Percentiles rank a stretch among this genome's conserved stretches.
Evolutionary conservation across 306 rosid species (phyloP).

Genomic region (Cicer cuneatum): DNA sequence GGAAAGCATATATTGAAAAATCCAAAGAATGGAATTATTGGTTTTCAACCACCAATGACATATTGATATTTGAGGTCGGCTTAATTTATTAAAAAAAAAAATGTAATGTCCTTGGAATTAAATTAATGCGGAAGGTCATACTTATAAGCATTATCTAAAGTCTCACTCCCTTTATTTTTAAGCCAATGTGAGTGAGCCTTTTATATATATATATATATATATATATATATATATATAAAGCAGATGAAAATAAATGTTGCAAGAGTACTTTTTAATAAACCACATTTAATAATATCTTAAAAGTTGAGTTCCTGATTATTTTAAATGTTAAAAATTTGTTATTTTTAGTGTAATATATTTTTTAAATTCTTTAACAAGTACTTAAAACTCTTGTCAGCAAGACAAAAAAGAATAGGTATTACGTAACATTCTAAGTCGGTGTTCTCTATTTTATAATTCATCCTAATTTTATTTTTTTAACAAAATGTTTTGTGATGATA

Average conservation of each 20-base stretch:
- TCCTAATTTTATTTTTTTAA: background rate
- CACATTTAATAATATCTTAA: too few species aligned
- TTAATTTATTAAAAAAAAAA: conserved; percentile 40
- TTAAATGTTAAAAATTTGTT: too few species aligned
- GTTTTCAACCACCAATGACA: conserved; percentile 45
- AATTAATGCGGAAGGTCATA: conserved; percentile 31
- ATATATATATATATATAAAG: background rate
- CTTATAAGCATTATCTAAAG: conserved; percentile 35
- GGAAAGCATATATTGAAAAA: conserved; percentile 39
- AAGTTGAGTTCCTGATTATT: too few species aligned
- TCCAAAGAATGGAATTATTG: conserved; percentile 44
- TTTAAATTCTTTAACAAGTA: too few species aligned
- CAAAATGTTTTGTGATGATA: conserved; percentile 30
- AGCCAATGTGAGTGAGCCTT: conserved; percentile 40
- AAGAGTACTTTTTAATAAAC: too few species aligned
- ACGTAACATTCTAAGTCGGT: background rate
- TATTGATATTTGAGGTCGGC: conserved; percentile 50
- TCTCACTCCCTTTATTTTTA: conserved; percentile 29
- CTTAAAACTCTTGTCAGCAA: too few species aligned
- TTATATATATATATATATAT: conserved; percentile 5
- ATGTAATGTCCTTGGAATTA: conserved; percentile 6
- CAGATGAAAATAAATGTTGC: too few species aligned
- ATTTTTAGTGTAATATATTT: too few species aligned
- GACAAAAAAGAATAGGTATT: too few species aligned
- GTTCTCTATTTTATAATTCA: background rate